These are phyloP conservation scores for Porphyra umbilicalis DNA, from an alignment of 31 red algal genomes.

Conservation along the genomic window DNA sequence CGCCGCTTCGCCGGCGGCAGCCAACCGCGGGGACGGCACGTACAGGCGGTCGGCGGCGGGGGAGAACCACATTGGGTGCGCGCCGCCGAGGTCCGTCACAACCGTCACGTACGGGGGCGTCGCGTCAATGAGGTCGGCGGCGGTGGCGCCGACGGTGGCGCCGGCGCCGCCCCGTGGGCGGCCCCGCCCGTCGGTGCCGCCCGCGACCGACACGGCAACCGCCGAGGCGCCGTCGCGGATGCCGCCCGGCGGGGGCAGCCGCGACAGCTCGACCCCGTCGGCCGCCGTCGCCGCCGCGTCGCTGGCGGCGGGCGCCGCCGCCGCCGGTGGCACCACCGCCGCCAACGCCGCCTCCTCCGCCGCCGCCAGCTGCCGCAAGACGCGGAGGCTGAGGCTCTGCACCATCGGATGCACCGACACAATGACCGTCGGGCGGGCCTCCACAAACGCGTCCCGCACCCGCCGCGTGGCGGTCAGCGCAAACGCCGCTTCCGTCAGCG, in stretches of 20 bases:
- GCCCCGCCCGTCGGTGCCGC: not conserved
- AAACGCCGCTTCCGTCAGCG: constrained; percentile 63
- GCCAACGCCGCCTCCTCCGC: not conserved
- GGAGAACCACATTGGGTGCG: constrained; percentile 85
- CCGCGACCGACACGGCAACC: not conserved
- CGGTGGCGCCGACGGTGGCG: not conserved
- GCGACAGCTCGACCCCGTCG: not conserved
- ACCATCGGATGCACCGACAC: constrained; percentile 80
- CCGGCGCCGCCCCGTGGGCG: not conserved
- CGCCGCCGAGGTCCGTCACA: constrained; percentile 81
- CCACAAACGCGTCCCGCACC: constrained; percentile 30
- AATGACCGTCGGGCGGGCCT: constrained; percentile 43
- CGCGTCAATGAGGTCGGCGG: not conserved
- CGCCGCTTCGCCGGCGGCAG: constrained; percentile 21
- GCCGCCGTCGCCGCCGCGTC: too few species aligned
- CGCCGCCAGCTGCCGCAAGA: constrained; percentile 27
- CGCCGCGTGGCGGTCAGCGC: constrained; percentile 40
- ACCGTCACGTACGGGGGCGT: constrained; percentile 76
- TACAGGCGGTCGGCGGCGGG: constrained; percentile 56
- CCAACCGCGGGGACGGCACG: constrained; percentile 54
- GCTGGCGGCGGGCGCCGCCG: too few species aligned
- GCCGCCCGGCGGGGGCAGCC: not conserved
- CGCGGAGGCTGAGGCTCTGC: constrained; percentile 63
- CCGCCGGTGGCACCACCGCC: too few species aligned
- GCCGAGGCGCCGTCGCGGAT: not conserved